Evolutionary conservation across 2,329 filamentous ascomycete species (phyloP).

Genomic region (Fusarium coffeatum): DNA sequence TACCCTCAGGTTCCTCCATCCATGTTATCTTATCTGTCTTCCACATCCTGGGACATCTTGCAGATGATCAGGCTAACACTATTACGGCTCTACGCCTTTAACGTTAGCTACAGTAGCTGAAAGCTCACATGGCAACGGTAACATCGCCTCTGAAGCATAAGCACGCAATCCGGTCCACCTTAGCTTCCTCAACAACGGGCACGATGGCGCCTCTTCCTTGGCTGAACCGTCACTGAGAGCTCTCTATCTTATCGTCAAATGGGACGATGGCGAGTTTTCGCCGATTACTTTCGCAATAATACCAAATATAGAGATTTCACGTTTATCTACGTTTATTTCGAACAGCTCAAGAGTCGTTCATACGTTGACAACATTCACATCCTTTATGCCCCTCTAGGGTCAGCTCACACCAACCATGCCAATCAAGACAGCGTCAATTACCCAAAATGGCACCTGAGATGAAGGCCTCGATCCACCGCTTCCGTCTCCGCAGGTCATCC

Average conservation of each 20-base stretch:
- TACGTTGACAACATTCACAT: neutral
- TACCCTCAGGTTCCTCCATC: neutral
- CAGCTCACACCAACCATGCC: conserved; percentile 17
- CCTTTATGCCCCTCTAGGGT: neutral
- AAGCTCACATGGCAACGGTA: conserved; percentile 4
- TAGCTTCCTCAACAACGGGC: conserved; percentile 22
- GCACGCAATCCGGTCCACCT: conserved; percentile 46
- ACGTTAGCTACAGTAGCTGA: conserved; percentile 11
- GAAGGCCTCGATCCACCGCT: conserved; percentile 46
- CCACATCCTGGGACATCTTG: neutral
- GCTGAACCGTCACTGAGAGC: neutral
- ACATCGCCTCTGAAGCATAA: conserved; percentile 16
- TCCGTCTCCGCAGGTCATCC: conserved; percentile 44
- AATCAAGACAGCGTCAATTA: conserved; percentile 5
- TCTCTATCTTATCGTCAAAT: conserved; percentile 15
- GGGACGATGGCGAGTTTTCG: conserved; percentile 4
- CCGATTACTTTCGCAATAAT: neutral
- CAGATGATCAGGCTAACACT: neutral
- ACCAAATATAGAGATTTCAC: neutral
- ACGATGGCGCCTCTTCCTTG: conserved; percentile 26
- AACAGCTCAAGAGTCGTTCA: neutral
- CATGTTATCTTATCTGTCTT: neutral
- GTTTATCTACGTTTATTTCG: neutral
- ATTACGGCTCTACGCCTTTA: neutral
- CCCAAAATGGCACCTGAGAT: conserved; percentile 45